phyloP scores from a whole-genome alignment of 164 flowering plant genomes.

The Aristolochia contorta region DNA sequence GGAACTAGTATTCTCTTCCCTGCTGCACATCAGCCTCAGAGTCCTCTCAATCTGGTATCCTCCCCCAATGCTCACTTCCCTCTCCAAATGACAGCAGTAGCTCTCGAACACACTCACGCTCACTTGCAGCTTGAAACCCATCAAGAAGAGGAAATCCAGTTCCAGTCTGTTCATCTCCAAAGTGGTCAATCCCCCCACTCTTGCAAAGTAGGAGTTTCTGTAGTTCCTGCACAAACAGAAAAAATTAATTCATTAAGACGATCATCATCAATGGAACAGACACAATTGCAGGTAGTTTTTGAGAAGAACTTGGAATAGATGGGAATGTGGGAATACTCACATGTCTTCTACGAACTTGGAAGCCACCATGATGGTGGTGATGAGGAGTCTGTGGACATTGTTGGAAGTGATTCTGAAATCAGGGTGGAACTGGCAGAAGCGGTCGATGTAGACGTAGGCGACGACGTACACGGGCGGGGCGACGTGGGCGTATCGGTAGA shows the following conservation, averaged over 20 bases:
- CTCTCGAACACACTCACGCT: conserved; percentile 84
- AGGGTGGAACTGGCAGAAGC: conserved; percentile 63
- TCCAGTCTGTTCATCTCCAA: conserved; percentile 67
- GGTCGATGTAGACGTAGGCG: conserved; percentile 76
- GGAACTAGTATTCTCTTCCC: conserved; percentile 58
- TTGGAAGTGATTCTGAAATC: conserved; percentile 45
- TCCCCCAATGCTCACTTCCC: conserved; percentile 91
- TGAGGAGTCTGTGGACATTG: conserved; percentile 81
- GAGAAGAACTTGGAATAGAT: neutral
- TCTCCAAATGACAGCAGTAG: conserved; percentile 77
- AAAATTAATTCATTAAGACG: no score
- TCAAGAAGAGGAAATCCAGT: conserved; percentile 64
- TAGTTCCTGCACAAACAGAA: conserved; percentile 56
- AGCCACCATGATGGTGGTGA: conserved; percentile 88
- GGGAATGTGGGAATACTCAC: conserved; percentile 39
- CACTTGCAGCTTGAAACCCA: conserved; percentile 80
- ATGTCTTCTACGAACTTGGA: conserved; percentile 88
- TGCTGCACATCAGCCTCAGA: conserved; percentile 37
- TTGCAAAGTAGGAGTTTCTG: conserved; percentile 77
- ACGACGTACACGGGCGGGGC: conserved; percentile 80
- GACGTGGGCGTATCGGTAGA: conserved; percentile 59
- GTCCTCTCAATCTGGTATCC: conserved; percentile 84
- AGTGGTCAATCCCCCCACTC: conserved; percentile 79
- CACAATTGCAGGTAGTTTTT: neutral
- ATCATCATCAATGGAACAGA: no score